Conservation (phyloP, 164 flowering plant species). For the Vitis cinerea region DNA sequence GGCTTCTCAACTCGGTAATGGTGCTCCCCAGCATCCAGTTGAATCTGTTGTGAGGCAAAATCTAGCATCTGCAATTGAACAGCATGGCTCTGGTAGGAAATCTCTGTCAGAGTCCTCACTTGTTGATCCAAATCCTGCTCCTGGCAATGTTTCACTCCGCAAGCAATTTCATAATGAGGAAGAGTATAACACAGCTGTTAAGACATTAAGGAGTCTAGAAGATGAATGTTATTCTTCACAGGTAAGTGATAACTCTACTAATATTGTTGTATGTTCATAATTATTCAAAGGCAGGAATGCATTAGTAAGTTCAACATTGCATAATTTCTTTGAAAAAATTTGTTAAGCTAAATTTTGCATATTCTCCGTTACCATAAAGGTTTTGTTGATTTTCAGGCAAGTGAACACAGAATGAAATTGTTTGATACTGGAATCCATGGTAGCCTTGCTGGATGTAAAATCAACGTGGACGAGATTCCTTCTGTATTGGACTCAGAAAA, state of each 20-base stretch:
- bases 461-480: slow-evolving; percentile 37
- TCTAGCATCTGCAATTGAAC: slow-evolving; percentile 69
- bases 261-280: not conserved
- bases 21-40: slow-evolving; percentile 37
- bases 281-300: not conserved
- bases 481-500: slow-evolving; percentile 37
- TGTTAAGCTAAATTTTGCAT: not conserved
- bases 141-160: slow-evolving; percentile 70
- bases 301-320: not conserved
- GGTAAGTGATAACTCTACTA: slow-evolving; percentile 29
- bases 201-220: slow-evolving; percentile 42
- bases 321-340: not conserved
- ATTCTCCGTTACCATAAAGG: too few relatives aligned
- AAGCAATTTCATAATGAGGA: slow-evolving; percentile 67
- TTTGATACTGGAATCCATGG: slow-evolving; percentile 35
- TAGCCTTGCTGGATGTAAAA: slow-evolving; percentile 25
- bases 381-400: slow-evolving; percentile 35
- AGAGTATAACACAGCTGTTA: slow-evolving; percentile 33
- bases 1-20: slow-evolving; percentile 31
- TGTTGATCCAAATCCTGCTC: slow-evolving; percentile 41
- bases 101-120: slow-evolving; percentile 69
- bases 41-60: slow-evolving; percentile 60
- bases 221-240: slow-evolving; percentile 46
- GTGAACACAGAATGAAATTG: slow-evolving; percentile 44
- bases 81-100: slow-evolving; percentile 87